Conservation (phyloP, 2,329 filamentous ascomycete genomes). For the Zarea fungicola region DNA sequence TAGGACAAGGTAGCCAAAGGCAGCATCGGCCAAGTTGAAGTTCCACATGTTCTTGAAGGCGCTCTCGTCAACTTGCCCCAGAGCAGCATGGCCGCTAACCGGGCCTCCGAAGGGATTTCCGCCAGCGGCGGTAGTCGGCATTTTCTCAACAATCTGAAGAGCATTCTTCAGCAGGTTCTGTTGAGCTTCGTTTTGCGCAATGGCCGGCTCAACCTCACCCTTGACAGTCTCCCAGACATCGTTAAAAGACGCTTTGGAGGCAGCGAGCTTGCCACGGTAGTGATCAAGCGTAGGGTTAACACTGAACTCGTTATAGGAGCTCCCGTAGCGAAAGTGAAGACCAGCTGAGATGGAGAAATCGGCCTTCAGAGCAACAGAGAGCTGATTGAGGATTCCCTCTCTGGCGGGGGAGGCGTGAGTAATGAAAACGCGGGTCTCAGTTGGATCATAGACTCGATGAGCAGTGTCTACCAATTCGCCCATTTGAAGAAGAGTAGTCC, state of each 20-base stretch:
- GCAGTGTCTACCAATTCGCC: constrained; percentile 96
- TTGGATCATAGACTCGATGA: constrained; percentile 96
- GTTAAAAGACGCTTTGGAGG: constrained; percentile 97
- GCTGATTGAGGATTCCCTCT: constrained; percentile 93
- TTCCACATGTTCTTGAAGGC: constrained; percentile 99
- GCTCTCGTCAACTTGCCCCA: constrained; percentile 93
- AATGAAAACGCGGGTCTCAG: constrained; percentile 92
- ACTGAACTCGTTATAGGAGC: constrained; percentile 99
- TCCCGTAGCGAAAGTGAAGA: constrained; percentile 96
- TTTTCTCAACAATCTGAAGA: constrained; percentile 91
- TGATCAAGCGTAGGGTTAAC: constrained; percentile 97
- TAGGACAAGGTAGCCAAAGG: constrained; percentile 91
- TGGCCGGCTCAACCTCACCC: constrained; percentile 88
- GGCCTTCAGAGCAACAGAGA: constrained; percentile 93
- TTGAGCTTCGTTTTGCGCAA: constrained; percentile 88
- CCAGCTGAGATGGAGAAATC: constrained; percentile 98
- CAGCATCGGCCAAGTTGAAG: constrained; percentile 95
- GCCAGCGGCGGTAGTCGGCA: constrained; percentile 90
- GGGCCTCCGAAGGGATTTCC: constrained; percentile 95
- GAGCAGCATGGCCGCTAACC: constrained; percentile 61
- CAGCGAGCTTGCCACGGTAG: constrained; percentile 95
- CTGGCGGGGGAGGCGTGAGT: constrained; percentile 95
- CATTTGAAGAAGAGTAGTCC: constrained; percentile 97
- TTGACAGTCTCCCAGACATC: constrained; percentile 99
- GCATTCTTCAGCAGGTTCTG: constrained; percentile 89